Evolutionary conservation across 2,329 filamentous ascomycete species (phyloP).

Genomic region (Verticillium albo-atrum): DNA sequence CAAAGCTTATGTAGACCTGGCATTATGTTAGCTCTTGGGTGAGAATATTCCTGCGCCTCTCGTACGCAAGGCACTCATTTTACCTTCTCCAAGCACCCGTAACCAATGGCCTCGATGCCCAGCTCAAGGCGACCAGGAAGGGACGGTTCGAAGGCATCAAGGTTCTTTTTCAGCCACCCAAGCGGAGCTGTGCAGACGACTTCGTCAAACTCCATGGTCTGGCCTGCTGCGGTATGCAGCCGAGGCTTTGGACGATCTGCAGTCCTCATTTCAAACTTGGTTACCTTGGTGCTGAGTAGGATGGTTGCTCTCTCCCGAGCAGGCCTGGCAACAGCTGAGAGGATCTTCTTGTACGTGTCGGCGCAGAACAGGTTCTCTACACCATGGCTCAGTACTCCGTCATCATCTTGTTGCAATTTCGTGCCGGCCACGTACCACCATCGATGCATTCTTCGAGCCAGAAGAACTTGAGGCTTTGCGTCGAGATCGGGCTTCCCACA

Average conservation of each 20-base stretch:
- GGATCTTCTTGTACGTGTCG: slow-evolving; percentile 54
- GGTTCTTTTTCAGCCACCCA: slow-evolving; percentile 62
- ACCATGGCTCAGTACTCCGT: slow-evolving; percentile 3
- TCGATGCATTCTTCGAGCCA: slow-evolving; percentile 77
- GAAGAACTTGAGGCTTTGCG: slow-evolving; percentile 70
- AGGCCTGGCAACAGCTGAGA: slow-evolving; percentile 54
- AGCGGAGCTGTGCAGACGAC: slow-evolving; percentile 65
- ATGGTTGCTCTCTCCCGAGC: slow-evolving; percentile 52
- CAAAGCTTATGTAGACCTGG: slow-evolving; percentile 63
- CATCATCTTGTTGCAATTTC: not conserved
- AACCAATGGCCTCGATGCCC: slow-evolving; percentile 62
- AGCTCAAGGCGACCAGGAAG: slow-evolving; percentile 52
- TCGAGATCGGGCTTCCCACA: slow-evolving; percentile 58
- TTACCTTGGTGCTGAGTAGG: slow-evolving; percentile 42
- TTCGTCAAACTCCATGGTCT: slow-evolving; percentile 55
- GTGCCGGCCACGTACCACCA: slow-evolving; percentile 43
- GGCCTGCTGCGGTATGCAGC: slow-evolving; percentile 41
- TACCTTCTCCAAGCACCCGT: slow-evolving; percentile 69
- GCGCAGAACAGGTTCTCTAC: slow-evolving; percentile 57
- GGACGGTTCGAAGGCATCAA: slow-evolving; percentile 53
- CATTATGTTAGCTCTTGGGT: not conserved
- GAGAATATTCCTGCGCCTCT: not conserved
- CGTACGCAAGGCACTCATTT: not conserved
- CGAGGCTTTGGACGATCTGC: slow-evolving; percentile 23
- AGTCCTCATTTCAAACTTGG: slow-evolving; percentile 32